These are phyloP conservation scores for Ballota nigra DNA, from an alignment of 257 asterid species.

Conservation along the genomic window DNA sequence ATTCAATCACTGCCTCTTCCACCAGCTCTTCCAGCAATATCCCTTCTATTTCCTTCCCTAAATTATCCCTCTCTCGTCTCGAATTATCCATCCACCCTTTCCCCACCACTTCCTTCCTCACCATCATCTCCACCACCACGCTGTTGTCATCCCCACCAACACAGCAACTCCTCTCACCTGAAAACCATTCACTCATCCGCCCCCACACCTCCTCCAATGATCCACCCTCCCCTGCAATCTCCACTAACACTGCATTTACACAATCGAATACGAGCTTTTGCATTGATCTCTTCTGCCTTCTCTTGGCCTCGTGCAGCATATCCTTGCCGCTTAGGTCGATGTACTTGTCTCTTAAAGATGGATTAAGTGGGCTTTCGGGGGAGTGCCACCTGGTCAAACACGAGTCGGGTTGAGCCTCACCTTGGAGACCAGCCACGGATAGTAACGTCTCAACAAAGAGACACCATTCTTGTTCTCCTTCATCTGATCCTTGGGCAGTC, in stretches of 20 bases:
- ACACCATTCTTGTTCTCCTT: conserved; percentile 68
- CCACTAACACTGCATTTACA: conserved; percentile 63
- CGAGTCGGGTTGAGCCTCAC: conserved; percentile 40
- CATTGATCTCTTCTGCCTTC: conserved; percentile 71
- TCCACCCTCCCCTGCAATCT: conserved; percentile 48
- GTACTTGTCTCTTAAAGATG: conserved; percentile 69
- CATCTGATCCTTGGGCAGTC: conserved; percentile 44
- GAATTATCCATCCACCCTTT: conserved; percentile 59
- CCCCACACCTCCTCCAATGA: conserved; percentile 57
- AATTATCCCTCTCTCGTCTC: conserved; percentile 51
- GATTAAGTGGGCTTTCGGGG: conserved; percentile 78
- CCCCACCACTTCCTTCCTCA: conserved; percentile 66
- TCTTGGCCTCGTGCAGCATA: conserved; percentile 57
- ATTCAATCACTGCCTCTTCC: conserved; percentile 58
- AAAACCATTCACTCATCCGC: conserved; percentile 60
- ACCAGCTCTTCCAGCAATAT: conserved; percentile 70
- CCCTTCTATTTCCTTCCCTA: conserved; percentile 64
- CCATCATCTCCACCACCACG: conserved; percentile 66
- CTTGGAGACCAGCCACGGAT: conserved; percentile 63
- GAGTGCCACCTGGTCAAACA: conserved; percentile 67
- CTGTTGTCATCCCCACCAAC: conserved; percentile 44
- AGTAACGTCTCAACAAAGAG: conserved; percentile 58
- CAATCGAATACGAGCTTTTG: conserved; percentile 84
- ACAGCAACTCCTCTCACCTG: conserved; percentile 37
- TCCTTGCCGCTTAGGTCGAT: conserved; percentile 51